phyloP scores from a whole-genome alignment of 805 yeast genomes.

The Groenewaldozyma salmanticensis region DNA sequence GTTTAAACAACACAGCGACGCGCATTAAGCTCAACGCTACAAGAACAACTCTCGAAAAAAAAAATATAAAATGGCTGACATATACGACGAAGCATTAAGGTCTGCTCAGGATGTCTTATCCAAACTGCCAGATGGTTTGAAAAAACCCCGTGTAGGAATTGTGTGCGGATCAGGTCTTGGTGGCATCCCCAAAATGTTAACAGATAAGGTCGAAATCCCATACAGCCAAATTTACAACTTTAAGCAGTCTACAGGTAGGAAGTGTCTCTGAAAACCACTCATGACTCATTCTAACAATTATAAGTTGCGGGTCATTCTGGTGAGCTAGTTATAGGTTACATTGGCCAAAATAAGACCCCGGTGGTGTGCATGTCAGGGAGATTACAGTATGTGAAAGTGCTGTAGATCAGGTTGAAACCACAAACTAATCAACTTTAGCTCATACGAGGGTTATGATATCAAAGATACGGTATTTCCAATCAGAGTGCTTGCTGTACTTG shows the following conservation, averaged over 20 bases:
- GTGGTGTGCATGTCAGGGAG: constrained; percentile 93
- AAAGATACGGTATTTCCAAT: constrained; percentile 78
- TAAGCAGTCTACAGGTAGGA: constrained; percentile 48
- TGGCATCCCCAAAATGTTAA: constrained; percentile 56
- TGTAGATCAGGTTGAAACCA: neutral
- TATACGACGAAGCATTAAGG: constrained; percentile 4
- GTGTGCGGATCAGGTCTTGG: constrained; percentile 95
- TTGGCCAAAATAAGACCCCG: constrained; percentile 60
- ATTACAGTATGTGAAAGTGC: constrained; percentile 40
- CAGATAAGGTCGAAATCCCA: constrained; percentile 38
- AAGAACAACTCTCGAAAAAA: no score
- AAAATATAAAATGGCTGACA: no score
- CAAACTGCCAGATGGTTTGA: constrained; percentile 15
- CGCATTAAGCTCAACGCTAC: no score
- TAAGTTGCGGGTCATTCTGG: constrained; percentile 84
- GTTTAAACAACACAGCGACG: no score
- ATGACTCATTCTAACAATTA: no score
- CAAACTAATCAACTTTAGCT: constrained; percentile 19
- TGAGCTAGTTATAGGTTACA: constrained; percentile 63
- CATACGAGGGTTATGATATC: constrained; percentile 85
- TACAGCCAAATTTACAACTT: constrained; percentile 75
- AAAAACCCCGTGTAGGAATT: constrained; percentile 55
- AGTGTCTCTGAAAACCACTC: no score
- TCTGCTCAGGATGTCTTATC: constrained; percentile 13
- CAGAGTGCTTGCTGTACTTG: constrained; percentile 59